phyloP scores from a whole-genome alignment of 23 red algal genomes.

The Gracilariopsis chorda region DNA sequence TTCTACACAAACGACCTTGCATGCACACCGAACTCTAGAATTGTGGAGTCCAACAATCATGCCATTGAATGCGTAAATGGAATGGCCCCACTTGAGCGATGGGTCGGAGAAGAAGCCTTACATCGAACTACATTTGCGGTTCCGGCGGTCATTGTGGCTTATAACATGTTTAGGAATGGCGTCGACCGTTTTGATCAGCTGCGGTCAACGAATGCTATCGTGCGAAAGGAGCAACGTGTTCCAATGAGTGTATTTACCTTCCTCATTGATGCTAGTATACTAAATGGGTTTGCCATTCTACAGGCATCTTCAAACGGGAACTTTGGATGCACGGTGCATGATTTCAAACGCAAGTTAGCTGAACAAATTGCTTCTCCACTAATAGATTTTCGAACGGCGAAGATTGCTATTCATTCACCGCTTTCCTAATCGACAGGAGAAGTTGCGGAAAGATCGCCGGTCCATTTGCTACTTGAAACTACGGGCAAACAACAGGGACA shows the following conservation, averaged over 20 bases:
- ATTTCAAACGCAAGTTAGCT: too few species aligned
- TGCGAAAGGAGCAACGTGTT: background rate
- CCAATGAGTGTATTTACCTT: constrained; percentile 2
- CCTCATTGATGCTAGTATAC: background rate
- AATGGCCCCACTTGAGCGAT: background rate
- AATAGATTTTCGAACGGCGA: too few species aligned
- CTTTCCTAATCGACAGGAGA: too few species aligned
- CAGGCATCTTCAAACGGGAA: too few species aligned
- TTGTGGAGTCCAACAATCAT: background rate
- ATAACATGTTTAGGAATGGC: background rate
- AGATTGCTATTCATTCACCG: too few species aligned
- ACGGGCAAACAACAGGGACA: too few species aligned
- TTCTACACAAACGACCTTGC: constrained; percentile 6
- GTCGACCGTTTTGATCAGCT: constrained; percentile 4
- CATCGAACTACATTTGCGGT: background rate
- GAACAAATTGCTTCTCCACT: too few species aligned
- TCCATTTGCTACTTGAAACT: too few species aligned
- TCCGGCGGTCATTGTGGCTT: background rate
- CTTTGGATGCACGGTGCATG: too few species aligned
- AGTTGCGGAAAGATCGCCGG: too few species aligned
- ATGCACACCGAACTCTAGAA: background rate
- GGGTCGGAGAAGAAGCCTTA: background rate
- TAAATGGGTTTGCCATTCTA: background rate
- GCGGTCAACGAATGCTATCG: background rate
- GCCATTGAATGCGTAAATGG: background rate